A percentile compares a stretch with the other conserved stretches of the same genome.
Conservation (phyloP, 495 filamentous ascomycete species). For the Neurospora sp. region DNA sequence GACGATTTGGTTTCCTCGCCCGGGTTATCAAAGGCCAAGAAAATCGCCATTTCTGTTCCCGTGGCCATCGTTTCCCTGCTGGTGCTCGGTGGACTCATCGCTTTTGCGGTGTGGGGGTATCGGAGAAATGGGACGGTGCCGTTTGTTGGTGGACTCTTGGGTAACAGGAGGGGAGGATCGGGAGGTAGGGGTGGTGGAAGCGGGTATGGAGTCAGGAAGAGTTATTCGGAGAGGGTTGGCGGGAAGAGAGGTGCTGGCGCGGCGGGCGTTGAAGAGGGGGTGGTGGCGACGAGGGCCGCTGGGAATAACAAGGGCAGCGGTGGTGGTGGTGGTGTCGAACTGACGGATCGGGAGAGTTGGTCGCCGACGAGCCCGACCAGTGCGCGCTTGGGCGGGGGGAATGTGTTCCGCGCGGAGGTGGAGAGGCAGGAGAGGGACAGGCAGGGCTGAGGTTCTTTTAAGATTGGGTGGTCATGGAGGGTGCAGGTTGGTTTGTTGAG, state of each 20-base stretch:
- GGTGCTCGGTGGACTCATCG: not conserved
- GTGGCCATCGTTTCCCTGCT: slow-evolving; percentile 12
- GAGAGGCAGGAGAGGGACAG: slow-evolving; percentile 19
- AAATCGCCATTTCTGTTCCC: slow-evolving; percentile 15
- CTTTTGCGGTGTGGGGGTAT: slow-evolving; percentile 4
- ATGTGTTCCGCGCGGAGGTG: slow-evolving; percentile 29
- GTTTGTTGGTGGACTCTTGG: slow-evolving; percentile 6
- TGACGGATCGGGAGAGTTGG: slow-evolving; percentile 27
- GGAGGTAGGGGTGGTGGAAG: slow-evolving; percentile 1
- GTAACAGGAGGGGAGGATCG: not conserved
- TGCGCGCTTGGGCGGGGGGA: slow-evolving; percentile 5
- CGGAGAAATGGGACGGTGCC: slow-evolving; percentile 9
- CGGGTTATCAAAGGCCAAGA: not conserved
- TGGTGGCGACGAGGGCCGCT: not conserved
- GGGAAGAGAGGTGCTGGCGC: not conserved
- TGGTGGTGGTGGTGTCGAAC: slow-evolving; percentile 11
- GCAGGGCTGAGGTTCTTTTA: not conserved
- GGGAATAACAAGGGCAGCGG: slow-evolving; percentile 9
- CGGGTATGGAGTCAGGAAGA: slow-evolving; percentile 22
- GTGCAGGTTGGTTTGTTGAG: not conserved
- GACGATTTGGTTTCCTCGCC: not conserved
- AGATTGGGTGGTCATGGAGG: not conserved
- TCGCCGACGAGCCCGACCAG: slow-evolving; percentile 12
- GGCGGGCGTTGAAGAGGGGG: not conserved
- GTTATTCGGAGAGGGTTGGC: slow-evolving; percentile 11